Conservation (phyloP, 2,329 filamentous ascomycete genomes). For the Colletotrichum australisinense region DNA sequence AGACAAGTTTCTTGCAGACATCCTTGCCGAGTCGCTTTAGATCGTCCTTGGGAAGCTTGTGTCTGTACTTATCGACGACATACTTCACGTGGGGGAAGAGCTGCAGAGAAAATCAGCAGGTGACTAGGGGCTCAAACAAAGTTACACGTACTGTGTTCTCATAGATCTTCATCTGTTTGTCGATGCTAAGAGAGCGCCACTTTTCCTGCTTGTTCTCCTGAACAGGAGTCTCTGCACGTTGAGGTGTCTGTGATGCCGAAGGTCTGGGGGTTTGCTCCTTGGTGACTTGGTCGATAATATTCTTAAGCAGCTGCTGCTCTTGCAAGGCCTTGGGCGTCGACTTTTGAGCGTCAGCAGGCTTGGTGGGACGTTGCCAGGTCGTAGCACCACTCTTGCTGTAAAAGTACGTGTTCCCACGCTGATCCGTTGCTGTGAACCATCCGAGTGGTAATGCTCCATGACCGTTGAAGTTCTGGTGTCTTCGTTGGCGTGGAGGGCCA, state of each 20-base stretch:
- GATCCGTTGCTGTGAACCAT: conserved; percentile 83
- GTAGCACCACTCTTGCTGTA: conserved; percentile 83
- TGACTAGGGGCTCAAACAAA: neutral
- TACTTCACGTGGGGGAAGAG: conserved; percentile 87
- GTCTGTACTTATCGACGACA: conserved; percentile 86
- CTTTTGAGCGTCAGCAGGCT: conserved; percentile 73
- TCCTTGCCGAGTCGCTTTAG: conserved; percentile 72
- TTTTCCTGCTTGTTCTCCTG: conserved; percentile 75
- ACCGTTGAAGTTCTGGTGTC: conserved; percentile 64
- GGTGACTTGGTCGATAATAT: conserved; percentile 87
- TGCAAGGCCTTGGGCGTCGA: conserved; percentile 71
- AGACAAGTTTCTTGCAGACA: conserved; percentile 88
- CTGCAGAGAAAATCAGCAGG: conserved; percentile 53
- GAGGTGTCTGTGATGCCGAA: conserved; percentile 72
- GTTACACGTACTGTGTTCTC: conserved; percentile 82
- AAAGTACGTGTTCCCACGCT: conserved; percentile 82
- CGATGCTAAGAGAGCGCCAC: conserved; percentile 75
- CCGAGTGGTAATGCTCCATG: conserved; percentile 76
- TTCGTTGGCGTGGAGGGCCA: conserved; percentile 50
- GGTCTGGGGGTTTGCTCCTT: conserved; percentile 70
- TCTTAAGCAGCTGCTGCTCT: conserved; percentile 80
- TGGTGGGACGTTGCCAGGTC: conserved; percentile 84
- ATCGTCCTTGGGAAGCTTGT: conserved; percentile 86
- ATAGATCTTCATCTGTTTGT: conserved; percentile 96
- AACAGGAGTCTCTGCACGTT: conserved; percentile 64